Evolutionary conservation across 78 protist genomes (phyloP).

Genomic region (Creolimax fragrantissima): DNA sequence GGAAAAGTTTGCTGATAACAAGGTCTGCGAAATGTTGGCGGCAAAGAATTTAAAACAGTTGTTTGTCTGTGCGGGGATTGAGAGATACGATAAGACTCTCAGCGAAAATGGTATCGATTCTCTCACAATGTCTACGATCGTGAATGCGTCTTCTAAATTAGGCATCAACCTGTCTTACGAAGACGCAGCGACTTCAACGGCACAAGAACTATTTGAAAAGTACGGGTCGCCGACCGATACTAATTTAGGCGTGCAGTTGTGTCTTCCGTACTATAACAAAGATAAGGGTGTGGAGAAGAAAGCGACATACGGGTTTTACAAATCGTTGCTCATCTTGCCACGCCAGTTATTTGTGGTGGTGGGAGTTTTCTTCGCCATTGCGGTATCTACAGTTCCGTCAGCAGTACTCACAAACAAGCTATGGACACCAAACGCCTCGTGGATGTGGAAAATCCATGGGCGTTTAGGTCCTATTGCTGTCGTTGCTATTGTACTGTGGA

Average conservation of each 20-base stretch:
- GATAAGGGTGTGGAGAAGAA: too few relatives aligned
- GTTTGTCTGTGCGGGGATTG: background rate
- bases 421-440: background rate
- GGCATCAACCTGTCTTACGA: too few relatives aligned
- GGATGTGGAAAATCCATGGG: background rate
- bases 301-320: too few relatives aligned
- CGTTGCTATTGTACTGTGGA: too few relatives aligned
- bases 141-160: too few relatives aligned
- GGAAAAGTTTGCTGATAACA: background rate
- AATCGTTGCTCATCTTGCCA: background rate
- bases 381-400: background rate
- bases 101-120: background rate
- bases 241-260: too few relatives aligned
- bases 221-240: too few relatives aligned
- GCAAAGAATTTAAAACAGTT: background rate
- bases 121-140: too few relatives aligned
- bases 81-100: background rate
- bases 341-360: background rate
- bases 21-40: background rate
- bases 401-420: background rate
- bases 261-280: too few relatives aligned
- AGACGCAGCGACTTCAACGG: too few relatives aligned
- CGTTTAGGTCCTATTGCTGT: background rate
- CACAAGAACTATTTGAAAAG: too few relatives aligned
- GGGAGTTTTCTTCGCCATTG: background rate